Evolutionary conservation across 148 eudicot species (phyloP).

Genomic region (Rhododendron vialii): DNA sequence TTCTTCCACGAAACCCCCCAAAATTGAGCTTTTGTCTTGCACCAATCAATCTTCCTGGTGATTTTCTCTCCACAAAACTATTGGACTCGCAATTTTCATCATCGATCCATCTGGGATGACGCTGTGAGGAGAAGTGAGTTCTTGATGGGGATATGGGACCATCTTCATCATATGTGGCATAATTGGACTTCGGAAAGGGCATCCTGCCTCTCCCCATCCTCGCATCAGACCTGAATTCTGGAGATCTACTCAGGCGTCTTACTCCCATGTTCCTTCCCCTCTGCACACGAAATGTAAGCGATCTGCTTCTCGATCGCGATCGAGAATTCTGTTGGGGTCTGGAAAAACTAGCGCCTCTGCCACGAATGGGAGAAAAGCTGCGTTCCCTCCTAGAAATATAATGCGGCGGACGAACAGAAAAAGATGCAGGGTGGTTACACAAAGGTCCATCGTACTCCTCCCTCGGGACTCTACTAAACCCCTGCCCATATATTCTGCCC

Average conservation of each 20-base stretch:
- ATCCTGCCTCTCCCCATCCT: conserved; percentile 39
- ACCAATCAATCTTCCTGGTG: conserved; percentile 40
- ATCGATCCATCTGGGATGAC: conserved; percentile 21
- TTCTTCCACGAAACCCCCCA: conserved; percentile 32
- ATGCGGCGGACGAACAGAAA: conserved; percentile 25
- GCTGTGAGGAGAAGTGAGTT: conserved; percentile 20
- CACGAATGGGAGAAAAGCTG: conserved; percentile 42
- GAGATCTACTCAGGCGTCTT: conserved; percentile 30
- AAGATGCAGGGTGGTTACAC: conserved; percentile 18
- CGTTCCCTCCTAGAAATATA: conserved; percentile 37
- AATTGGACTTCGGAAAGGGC: conserved; percentile 30
- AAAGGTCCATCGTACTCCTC: conserved; percentile 41
- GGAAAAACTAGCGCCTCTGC: conserved; percentile 26
- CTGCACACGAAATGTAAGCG: conserved; percentile 29
- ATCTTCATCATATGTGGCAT: conserved; percentile 20
- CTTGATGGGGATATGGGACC: conserved; percentile 22
- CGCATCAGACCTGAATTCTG: conserved; percentile 49
- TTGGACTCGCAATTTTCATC: conserved; percentile 20
- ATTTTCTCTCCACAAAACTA: conserved; percentile 36
- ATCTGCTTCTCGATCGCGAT: conserved; percentile 47
- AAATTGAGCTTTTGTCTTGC: conserved; percentile 35
- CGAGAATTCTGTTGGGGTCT: conserved; percentile 43
- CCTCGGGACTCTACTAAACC: conserved; percentile 36
- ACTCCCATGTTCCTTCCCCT: conserved; percentile 22
- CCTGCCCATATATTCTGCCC: conserved; percentile 25